Percentiles rank a stretch among this genome's conserved stretches.
These are phyloP conservation scores for Ogataea naganishii DNA, from an alignment of 805 yeast genomes.

Conservation along the genomic window DNA sequence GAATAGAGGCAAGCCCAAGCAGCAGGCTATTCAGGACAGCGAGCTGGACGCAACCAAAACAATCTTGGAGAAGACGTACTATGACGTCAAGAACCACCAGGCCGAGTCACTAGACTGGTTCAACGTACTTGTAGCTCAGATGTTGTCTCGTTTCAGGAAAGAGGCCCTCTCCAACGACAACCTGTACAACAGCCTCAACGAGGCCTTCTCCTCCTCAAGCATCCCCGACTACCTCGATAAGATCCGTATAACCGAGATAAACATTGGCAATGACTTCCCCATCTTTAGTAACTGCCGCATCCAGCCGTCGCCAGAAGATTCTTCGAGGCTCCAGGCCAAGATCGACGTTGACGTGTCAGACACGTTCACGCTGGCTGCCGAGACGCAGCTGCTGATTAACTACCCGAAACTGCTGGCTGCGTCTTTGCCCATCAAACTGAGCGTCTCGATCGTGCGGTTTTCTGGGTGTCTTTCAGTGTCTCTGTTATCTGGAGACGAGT, in stretches of 20 bases:
- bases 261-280: slow-evolving; percentile 92
- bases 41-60: slow-evolving; percentile 18
- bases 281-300: slow-evolving; percentile 90
- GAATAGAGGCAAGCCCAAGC: slow-evolving; percentile 3
- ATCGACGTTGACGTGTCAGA: slow-evolving; percentile 88
- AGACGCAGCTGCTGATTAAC: slow-evolving; percentile 69
- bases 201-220: slow-evolving; percentile 50
- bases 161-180: slow-evolving; percentile 84
- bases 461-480: slow-evolving; percentile 85
- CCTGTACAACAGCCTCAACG: slow-evolving; percentile 70
- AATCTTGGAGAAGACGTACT: slow-evolving; percentile 84
- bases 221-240: slow-evolving; percentile 77
- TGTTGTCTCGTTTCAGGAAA: slow-evolving; percentile 76
- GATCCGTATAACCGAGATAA: slow-evolving; percentile 75
- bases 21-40: slow-evolving; percentile 9
- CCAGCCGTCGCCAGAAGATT: slow-evolving; percentile 25
- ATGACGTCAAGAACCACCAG: slow-evolving; percentile 78
- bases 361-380: slow-evolving; percentile 77
- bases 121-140: slow-evolving; percentile 87
- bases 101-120: slow-evolving; percentile 97
- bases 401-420: slow-evolving; percentile 82
- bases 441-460: slow-evolving; percentile 84
- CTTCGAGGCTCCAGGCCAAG: slow-evolving; percentile 58
- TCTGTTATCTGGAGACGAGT: slow-evolving; percentile 34
- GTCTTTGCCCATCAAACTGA: slow-evolving; percentile 72